Evolutionary conservation across 2,329 filamentous ascomycete species (phyloP).

Genomic region (Apiospora saccharicola): DNA sequence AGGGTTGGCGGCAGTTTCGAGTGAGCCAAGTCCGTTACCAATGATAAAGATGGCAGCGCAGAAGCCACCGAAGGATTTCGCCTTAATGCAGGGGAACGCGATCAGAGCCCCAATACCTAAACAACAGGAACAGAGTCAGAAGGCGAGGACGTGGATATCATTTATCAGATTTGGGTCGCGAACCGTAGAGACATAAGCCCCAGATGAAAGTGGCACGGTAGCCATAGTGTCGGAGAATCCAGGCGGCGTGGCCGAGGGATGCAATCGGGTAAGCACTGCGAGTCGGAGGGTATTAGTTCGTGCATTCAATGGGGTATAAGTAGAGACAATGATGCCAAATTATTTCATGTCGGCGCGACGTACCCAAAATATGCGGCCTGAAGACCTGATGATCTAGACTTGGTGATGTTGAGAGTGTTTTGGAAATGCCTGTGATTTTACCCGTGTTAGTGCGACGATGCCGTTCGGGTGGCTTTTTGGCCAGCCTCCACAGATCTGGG

Average conservation of each 20-base stretch:
- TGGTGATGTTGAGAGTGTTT: conserved; percentile 60
- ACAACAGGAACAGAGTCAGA: conserved; percentile 32
- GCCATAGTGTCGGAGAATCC: conserved; percentile 69
- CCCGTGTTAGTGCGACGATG: conserved; percentile 30
- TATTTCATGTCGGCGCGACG: conserved; percentile 27
- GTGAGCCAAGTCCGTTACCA: conserved; percentile 74
- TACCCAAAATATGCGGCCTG: conserved; percentile 72
- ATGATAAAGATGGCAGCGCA: conserved; percentile 77
- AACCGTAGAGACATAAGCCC: conserved; percentile 71
- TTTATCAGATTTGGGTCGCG: conserved; percentile 30
- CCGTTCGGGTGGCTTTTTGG: background rate
- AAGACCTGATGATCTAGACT: conserved; percentile 66
- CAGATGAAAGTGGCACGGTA: conserved; percentile 73
- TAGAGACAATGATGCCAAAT: background rate
- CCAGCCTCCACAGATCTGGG: background rate
- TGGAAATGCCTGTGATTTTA: conserved; percentile 59
- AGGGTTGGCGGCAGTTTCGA: conserved; percentile 81
- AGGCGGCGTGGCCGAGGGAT: conserved; percentile 67
- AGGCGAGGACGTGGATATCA: conserved; percentile 24
- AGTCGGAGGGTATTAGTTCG: conserved; percentile 26
- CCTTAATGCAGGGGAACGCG: conserved; percentile 64
- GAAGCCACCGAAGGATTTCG: conserved; percentile 75
- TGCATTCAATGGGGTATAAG: background rate
- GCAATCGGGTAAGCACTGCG: conserved; percentile 71
- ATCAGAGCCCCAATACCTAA: conserved; percentile 62